Percentiles rank a stretch among this genome's conserved stretches.
Evolutionary conservation across 306 rosid genomes (phyloP).

Genomic region (Quercus mongolica): DNA sequence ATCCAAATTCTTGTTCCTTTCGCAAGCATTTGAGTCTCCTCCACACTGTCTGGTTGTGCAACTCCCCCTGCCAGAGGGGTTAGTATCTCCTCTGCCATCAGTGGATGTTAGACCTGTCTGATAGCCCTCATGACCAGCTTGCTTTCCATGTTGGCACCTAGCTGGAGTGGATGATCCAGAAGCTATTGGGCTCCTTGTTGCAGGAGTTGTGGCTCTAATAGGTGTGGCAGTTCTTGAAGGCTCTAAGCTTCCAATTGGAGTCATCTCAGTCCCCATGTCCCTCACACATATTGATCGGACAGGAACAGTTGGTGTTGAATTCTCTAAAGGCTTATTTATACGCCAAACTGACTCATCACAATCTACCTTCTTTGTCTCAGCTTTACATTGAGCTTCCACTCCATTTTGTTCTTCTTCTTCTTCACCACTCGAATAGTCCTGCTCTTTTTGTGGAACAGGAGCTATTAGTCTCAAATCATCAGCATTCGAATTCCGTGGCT

Average conservation of each 20-base stretch:
- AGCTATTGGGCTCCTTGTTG: conserved; percentile 59
- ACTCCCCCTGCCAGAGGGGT: conserved; percentile 19
- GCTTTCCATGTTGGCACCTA: conserved; percentile 50
- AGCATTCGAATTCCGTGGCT: conserved; percentile 87
- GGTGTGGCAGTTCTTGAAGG: conserved; percentile 96
- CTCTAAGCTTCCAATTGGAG: conserved; percentile 89
- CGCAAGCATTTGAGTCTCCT: conserved; percentile 44
- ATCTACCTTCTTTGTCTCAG: conserved; percentile 72
- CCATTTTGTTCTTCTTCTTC: conserved; percentile 34
- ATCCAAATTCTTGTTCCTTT: conserved; percentile 40
- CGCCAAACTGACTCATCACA: conserved; percentile 74
- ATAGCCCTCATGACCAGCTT: conserved; percentile 25
- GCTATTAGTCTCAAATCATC: conserved; percentile 94
- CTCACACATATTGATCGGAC: conserved; percentile 78
- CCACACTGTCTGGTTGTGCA: conserved; percentile 31
- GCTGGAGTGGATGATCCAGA: conserved; percentile 77
- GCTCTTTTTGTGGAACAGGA: conserved; percentile 80
- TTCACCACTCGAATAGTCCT: conserved; percentile 52
- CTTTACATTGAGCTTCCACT: conserved; percentile 27
- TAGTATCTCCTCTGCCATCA: conserved; percentile 25
- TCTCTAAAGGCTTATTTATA: conserved; percentile 42
- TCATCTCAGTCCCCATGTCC: conserved; percentile 99
- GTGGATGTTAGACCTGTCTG: conserved; percentile 18
- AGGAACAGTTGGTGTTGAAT: conserved; percentile 34
- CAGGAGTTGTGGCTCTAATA: conserved; percentile 76